Base-by-base conservation (phyloP, 352 stramenopile species). In the Globisporangium yorkense region DNA sequence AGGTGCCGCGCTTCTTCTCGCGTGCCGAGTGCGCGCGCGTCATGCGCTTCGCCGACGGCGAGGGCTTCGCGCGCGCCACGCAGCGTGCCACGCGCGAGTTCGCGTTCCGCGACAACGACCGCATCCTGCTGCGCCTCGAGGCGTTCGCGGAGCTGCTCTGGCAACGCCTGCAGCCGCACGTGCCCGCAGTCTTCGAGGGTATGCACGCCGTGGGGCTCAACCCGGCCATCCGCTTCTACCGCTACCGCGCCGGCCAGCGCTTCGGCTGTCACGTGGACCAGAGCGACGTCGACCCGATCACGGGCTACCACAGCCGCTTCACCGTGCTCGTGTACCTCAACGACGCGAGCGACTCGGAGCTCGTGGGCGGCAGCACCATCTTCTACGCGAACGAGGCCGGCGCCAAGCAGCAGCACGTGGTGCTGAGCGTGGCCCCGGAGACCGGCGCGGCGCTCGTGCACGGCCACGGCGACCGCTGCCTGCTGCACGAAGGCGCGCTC, bases 261-360 rank as follows among this genome's bases (percentile, higher is more conserved):
- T 93, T 93, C 62, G 83, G 80, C 39, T 91, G 80, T 50, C 80
- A 91, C 55, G 80, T 93, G n/a, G 83, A 93, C 63, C 79, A 91
- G 68, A 93, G 83, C 68, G 78, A 91, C 62, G 74, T 91, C 54
- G 80, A 93, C 57, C 71, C 74, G 4, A 59, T 80, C 52, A 93
- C 83, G 37, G 70, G 77, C 46, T 76, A 72, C 64, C 71, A 85
- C 65, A 93, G 83, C 52, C 80, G 77, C 67, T 91, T 90, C 65
- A 93, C 83, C 9, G 74, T 91, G 62, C 77, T 91, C 40, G 79
- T 93, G 44, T 93, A 91, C 62, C 71, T 93, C 10, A 93, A 91
- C 41, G 83, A 93, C 71, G 52, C 70, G 7, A 66, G 27, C 40
- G 83, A 93, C 71, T 93, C 83, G 55, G 79, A 86, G n/a, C 56